A percentile compares a stretch with the other conserved stretches of the same genome.
phyloP scores from a whole-genome alignment of 2,329 filamentous ascomycete genomes.

The Trichophyton simii region DNA sequence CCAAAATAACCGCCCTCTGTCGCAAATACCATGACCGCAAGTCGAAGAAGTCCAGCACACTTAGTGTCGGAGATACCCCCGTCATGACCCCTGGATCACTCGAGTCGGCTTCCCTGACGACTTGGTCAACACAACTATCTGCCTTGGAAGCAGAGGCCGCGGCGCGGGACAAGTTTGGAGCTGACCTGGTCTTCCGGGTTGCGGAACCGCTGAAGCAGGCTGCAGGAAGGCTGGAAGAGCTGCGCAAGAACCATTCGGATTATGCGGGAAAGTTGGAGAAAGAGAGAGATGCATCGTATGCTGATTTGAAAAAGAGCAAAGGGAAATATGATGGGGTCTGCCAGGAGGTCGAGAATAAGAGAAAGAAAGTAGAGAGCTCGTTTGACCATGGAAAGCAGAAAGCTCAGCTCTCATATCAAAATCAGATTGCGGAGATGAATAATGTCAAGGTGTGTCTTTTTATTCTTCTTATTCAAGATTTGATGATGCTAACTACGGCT shows the following conservation, averaged over 20 bases:
- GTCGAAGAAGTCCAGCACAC: slow-evolving; percentile 67
- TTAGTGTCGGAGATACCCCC: slow-evolving; percentile 90
- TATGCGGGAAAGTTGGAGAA: slow-evolving; percentile 80
- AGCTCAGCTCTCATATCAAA: slow-evolving; percentile 80
- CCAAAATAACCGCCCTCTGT: slow-evolving; percentile 72
- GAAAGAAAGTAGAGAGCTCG: slow-evolving; percentile 90
- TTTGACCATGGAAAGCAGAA: slow-evolving; percentile 79
- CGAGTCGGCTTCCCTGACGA: slow-evolving; percentile 91
- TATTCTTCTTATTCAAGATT: background rate
- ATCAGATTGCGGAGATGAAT: slow-evolving; percentile 89
- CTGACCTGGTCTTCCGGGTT: slow-evolving; percentile 64
- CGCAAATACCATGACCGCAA: slow-evolving; percentile 99
- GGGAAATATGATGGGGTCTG: slow-evolving; percentile 84
- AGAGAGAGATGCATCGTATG: slow-evolving; percentile 73
- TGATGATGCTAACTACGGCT: background rate
- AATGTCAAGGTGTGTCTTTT: slow-evolving; percentile 57
- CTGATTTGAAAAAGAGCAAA: slow-evolving; percentile 80
- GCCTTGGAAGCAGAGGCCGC: slow-evolving; percentile 77
- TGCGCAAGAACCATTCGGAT: slow-evolving; percentile 81
- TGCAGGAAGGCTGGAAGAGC: slow-evolving; percentile 66
- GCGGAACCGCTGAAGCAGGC: slow-evolving; percentile 76
- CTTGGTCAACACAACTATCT: slow-evolving; percentile 86
- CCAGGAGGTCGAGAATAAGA: slow-evolving; percentile 84
- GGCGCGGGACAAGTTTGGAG: slow-evolving; percentile 77
- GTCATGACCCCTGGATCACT: slow-evolving; percentile 88